phyloP scores from a whole-genome alignment of 2,329 filamentous ascomycete genomes.

The Byssochlamys sp. region DNA sequence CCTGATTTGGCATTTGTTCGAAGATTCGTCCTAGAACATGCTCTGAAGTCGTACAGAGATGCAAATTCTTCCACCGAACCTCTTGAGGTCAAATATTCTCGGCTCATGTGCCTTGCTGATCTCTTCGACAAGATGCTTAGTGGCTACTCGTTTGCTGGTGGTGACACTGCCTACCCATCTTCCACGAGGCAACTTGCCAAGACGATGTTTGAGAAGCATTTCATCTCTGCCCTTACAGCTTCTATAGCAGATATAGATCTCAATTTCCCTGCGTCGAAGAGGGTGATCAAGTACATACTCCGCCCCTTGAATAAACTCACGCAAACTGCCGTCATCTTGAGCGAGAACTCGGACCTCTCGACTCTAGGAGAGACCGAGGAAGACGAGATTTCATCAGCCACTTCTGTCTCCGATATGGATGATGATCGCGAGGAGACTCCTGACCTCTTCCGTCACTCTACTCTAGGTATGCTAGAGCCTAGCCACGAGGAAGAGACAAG shows the following conservation, averaged over 20 bases:
- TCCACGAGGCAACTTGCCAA: slow-evolving; percentile 79
- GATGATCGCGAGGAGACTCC: slow-evolving; percentile 88
- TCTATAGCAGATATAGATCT: slow-evolving; percentile 93
- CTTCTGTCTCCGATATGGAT: slow-evolving; percentile 78
- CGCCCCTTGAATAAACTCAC: slow-evolving; percentile 80
- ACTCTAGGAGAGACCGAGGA: slow-evolving; percentile 62
- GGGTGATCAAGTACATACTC: slow-evolving; percentile 91
- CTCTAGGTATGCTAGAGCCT: slow-evolving; percentile 86
- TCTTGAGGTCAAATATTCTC: slow-evolving; percentile 75
- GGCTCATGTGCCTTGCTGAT: slow-evolving; percentile 77
- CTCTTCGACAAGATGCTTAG: slow-evolving; percentile 88
- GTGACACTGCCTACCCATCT: slow-evolving; percentile 35
- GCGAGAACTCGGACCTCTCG: slow-evolving; percentile 66
- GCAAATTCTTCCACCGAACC: slow-evolving; percentile 68
- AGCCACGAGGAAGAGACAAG: slow-evolving; percentile 72
- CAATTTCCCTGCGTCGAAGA: slow-evolving; percentile 84
- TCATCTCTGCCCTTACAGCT: slow-evolving; percentile 74
- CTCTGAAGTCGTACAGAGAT: slow-evolving; percentile 84
- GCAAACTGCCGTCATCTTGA: slow-evolving; percentile 75
- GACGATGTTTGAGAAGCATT: slow-evolving; percentile 98
- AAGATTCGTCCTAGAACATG: slow-evolving; percentile 87
- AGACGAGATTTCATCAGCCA: slow-evolving; percentile 77
- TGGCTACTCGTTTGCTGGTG: slow-evolving; percentile 58
- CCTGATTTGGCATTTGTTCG: slow-evolving; percentile 70
- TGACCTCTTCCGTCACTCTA: slow-evolving; percentile 91